Base-by-base conservation (phyloP, 441 rosid species). In the Pelargonium australe region DNA sequence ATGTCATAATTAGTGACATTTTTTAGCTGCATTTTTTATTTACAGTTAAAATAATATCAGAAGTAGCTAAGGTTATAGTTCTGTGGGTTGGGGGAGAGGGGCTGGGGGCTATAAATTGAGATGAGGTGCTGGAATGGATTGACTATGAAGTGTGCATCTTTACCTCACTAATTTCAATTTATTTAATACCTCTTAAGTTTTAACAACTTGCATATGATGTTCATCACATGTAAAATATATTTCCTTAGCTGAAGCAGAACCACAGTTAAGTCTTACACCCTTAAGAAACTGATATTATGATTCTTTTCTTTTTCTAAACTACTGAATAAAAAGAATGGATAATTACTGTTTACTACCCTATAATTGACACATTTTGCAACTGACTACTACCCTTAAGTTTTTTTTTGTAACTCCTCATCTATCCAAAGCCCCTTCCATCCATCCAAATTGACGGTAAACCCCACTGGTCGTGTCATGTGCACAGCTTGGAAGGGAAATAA, bases 41-140 rank as follows among this genome's bases (percentile, higher is more conserved):
- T 37, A 37, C 20, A 5, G 10, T 16, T n/a, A n/a, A 53, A 53
- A 53, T 53, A 53, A 17, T 53, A 53, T 53, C n/a, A 13, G 4
- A 13, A 13, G 14, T 51, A n/a, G 16, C 57, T n/a, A 51, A 53
- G 60, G 23, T 16, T 53, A 53, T 5, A n/a, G 60, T 16, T n/a
- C 9, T 53, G 60, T 53, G 60, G 60, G 23, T 53, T 53, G 60
- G 17, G 60, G 41, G 60, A 53, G 60, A 53, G 20, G 6, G n/a
- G 16, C 17, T 7, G 14, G 20, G 23, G 6, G 60, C 20, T 5
- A 53, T n/a, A 53, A 14, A 23, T 6, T 53, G 9, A 53, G 17
- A 51, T n/a, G 58, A 16, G 20, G 7, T 53, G 60, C 60, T 4
- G 16, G 23, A 7, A 53, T 12, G 60, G 17, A 5, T 16, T 53